A percentile compares a stretch with the other conserved stretches of the same genome.
These are phyloP conservation scores for Tympanopsis confertula DNA, from an alignment of 2,329 filamentous ascomycete genomes.

Conservation along the genomic window DNA sequence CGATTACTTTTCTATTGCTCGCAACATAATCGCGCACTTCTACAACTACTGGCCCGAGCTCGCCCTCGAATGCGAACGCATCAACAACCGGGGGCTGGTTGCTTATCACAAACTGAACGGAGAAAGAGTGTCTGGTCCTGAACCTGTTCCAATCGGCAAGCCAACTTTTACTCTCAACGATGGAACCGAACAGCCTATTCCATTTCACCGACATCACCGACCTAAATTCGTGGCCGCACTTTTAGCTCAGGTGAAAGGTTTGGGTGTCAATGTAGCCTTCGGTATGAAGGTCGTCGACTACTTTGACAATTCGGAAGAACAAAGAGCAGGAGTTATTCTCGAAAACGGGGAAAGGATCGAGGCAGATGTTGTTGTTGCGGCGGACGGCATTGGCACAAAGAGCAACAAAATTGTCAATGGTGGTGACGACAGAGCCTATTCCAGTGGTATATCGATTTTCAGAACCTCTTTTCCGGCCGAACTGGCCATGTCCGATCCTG, in stretches of 20 bases:
- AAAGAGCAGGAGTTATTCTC: conserved; percentile 8
- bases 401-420: conserved; percentile 10
- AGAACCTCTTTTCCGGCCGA: conserved; percentile 8
- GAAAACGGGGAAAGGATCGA: conserved; percentile 9
- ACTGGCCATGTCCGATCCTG: conserved; percentile 1
- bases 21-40: conserved; percentile 6
- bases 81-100: conserved; percentile 3
- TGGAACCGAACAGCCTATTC: conserved; percentile 2
- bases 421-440: conserved; percentile 7
- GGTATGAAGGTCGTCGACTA: conserved; percentile 7
- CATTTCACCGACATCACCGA: conserved; percentile 6
- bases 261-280: conserved; percentile 9
- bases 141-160: conserved; percentile 5
- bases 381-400: conserved; percentile 17
- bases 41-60: conserved; percentile 8
- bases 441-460: conserved; percentile 12
- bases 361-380: conserved; percentile 16
- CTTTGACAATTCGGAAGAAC: conserved; percentile 4
- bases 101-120: conserved; percentile 11
- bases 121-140: conserved; percentile 7
- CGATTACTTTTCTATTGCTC: conserved; percentile 10
- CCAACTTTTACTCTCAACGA: background rate
- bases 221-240: conserved; percentile 9
- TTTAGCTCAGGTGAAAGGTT: conserved; percentile 6
- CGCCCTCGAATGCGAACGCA: conserved; percentile 6